Evolutionary conservation across 2,329 filamentous ascomycete species (phyloP).

Genomic region (Albifimbria verrucaria): DNA sequence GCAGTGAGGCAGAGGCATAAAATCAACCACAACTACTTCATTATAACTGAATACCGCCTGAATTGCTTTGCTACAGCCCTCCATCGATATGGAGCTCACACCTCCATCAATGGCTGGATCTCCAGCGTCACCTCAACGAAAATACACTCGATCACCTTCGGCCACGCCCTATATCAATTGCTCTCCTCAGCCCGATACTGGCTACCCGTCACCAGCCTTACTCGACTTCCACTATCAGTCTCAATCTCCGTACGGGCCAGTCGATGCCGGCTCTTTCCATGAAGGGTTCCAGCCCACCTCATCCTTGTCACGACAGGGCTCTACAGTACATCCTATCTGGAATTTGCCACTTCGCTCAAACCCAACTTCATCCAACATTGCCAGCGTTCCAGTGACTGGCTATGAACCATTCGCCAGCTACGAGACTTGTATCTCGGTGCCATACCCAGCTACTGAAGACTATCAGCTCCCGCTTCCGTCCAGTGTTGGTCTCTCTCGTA

Average conservation of each 20-base stretch:
- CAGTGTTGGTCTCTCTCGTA: slow-evolving; percentile 14
- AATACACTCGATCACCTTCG: slow-evolving; percentile 17
- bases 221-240: slow-evolving; percentile 41
- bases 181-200: slow-evolving; percentile 32
- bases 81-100: slow-evolving; percentile 48
- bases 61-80: too few species aligned
- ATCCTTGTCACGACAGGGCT: slow-evolving; percentile 25
- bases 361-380: slow-evolving; percentile 37
- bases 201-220: slow-evolving; percentile 44
- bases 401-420: slow-evolving; percentile 51
- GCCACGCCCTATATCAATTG: slow-evolving; percentile 27
- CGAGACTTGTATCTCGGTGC: slow-evolving; percentile 33
- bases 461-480: slow-evolving; percentile 37
- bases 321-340: slow-evolving; percentile 43
- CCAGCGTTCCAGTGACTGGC: slow-evolving; percentile 45
- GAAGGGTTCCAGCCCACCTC: slow-evolving; percentile 23
- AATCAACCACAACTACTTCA: too few species aligned
- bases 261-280: slow-evolving; percentile 35
- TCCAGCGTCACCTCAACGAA: slow-evolving; percentile 32
- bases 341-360: slow-evolving; percentile 26
- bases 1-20: too few species aligned
- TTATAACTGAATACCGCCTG: too few species aligned
- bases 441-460: slow-evolving; percentile 42
- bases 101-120: slow-evolving; percentile 43
- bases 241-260: slow-evolving; percentile 35